Evolutionary conservation across 768 basidiomycete species (phyloP).

Genomic region (Tremella yokohamensis): DNA sequence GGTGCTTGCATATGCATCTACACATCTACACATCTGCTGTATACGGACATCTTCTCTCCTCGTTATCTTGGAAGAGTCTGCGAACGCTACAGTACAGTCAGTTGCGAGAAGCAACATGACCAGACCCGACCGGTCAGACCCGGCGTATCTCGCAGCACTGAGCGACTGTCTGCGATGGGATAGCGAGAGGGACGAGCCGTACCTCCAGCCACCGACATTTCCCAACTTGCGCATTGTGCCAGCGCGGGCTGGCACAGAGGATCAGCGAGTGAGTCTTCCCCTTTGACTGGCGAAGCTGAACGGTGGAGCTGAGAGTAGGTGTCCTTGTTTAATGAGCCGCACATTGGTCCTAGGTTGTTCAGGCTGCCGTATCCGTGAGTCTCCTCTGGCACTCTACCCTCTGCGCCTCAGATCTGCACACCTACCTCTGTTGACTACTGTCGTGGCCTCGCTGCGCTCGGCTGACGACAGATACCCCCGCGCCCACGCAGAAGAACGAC

Average conservation of each 20-base stretch:
- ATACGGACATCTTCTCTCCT: too few species aligned
- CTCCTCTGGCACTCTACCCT: too few species aligned
- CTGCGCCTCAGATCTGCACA: too few species aligned
- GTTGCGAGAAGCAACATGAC: too few species aligned
- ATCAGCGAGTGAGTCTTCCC: slow-evolving; percentile 13
- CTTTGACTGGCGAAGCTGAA: too few species aligned
- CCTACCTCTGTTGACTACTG: background rate
- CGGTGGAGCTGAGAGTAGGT: slow-evolving; percentile 2
- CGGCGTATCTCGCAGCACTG: background rate
- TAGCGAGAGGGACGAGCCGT: slow-evolving; percentile 5
- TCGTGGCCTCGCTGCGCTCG: too few species aligned
- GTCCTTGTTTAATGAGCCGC: slow-evolving; percentile 12
- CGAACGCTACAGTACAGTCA: too few species aligned
- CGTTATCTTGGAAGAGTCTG: too few species aligned
- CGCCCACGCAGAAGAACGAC: slow-evolving; percentile 6
- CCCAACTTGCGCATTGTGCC: slow-evolving; percentile 14
- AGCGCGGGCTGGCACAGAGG: slow-evolving; percentile 8
- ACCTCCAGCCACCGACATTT: slow-evolving; percentile 14
- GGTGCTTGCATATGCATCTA: too few species aligned
- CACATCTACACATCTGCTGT: too few species aligned
- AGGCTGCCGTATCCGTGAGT: slow-evolving; percentile 20
- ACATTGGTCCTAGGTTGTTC: slow-evolving; percentile 12
- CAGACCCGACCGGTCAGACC: too few species aligned
- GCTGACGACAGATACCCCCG: slow-evolving; percentile 6
- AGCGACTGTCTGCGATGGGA: slow-evolving; percentile 12